Base-by-base conservation (phyloP, 2,329 filamentous ascomycete genomes). In the Aspergillus sp. region DNA sequence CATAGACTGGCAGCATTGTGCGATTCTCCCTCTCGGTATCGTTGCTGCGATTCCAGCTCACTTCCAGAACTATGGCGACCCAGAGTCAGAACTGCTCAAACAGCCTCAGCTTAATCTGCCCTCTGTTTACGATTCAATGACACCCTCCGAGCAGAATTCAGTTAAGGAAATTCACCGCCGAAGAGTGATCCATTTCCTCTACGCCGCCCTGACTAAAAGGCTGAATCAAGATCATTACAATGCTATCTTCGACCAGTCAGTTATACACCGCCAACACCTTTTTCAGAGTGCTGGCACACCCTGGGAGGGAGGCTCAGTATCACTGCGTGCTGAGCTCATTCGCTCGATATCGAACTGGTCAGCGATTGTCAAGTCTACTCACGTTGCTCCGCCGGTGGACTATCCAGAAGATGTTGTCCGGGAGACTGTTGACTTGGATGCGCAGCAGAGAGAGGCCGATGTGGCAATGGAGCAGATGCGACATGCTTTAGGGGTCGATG, bases 1-100 rank as follows among this genome's bases (percentile, higher is more conserved):
- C 1, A 77, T 80, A 38, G 77, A 81, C 60, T 80, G 76, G 77
- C 76, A 80, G 64, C 70, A 79, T 62, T 67, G 66, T 41, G 48
- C 69, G 2, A 64, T 72, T 25, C 71, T 78, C n/a, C 78, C 76
- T 3, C 71, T 73, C 8, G 74, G 77, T 52, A 67, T 78, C 5
- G 66, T 70, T 11, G 69, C 73, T 38, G 74, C 74, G 2, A 77
- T 81, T 50, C 78, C 78, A 23, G 66, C 68, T 6, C 63, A 64
- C 27, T 75, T 81, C 60, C 71, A 78, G 62, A 80, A 80, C 58
- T 79, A 77, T 57, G 60, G 57, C 15, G 66, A 72, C 52, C 61
- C 64, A 25, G 59, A 57, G 2, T 72, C 67, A 13, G 58, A 64
- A 17, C 41, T 39, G 8, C 63, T 70, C 4, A 50, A 39, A 39